Evolutionary conservation across 805 yeast species (phyloP), one percentile per base, ranked within the genome.

Genomic region (Starmerella gropengiesseri): DNA sequence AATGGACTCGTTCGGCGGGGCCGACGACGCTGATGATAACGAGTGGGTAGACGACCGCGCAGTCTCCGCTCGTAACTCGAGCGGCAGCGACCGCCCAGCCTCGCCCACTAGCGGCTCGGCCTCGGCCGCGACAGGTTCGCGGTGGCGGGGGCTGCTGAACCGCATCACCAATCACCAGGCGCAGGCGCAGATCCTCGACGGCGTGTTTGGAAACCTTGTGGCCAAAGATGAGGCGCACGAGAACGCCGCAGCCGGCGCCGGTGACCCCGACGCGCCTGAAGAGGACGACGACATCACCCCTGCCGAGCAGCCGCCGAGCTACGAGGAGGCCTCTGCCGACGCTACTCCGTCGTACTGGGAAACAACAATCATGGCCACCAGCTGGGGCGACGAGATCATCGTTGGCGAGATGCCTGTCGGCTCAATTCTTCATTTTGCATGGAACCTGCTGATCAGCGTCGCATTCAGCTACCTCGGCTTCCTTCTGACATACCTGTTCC

Each of bases 321-420:
- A 91, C 62, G 95, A 84, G 44, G 97, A 87, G 58, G 97, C 95
- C 0, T 84, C 95, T 0, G 81, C 85, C 3, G 98, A 91, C 59
- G 74, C 91, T 13, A 77, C 93, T 0, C 98, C 98, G 0, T 94
- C 95, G 30, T 91, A 91, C 62, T 91, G 96, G 94, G 98, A 91
- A 61, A 75, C 87, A 7, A 75, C 91, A 0, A 76, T 84, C 31
- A 70, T 86, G 57, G 74, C 84, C 5, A 82, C 94, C 5, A 85
- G 79, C 7, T 66, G 67, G 60, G 69, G 67, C 27, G 96, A 91
- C 57, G 97, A 89, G 60, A 78, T 91, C 16, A 84, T 84, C 61
- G 85, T 91, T 25, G 95, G 89, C 52, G 97, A 96, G 0, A 67
- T 91, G 51, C 97, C 98, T 0, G 97, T 89, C 23, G 98, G 98